Base-by-base conservation (phyloP, 148 eudicot species). In the Vaccinium vitisidaea region DNA sequence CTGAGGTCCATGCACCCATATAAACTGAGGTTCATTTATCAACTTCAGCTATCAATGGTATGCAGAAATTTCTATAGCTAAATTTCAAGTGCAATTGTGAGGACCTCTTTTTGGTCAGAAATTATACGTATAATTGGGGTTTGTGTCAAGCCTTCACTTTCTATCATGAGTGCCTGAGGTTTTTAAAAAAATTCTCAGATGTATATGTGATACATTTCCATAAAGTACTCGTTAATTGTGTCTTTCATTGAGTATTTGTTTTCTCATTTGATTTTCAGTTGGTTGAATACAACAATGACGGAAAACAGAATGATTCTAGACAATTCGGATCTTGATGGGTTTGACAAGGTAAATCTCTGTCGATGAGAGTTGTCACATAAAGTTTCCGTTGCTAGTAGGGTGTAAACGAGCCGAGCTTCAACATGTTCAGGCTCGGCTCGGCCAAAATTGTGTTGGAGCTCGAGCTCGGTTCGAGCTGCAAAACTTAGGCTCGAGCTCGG, bases 201-300 rank as follows among this genome's bases (percentile, higher is more conserved):
- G 15, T 36, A 21, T 39, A 21, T 32, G 48, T 32, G 19, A 4
- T 54, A 46, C 15, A 19, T 69, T 19, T 39, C 19, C 10, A 36
- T 12, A 8, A 71, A 16, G 36, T 23, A 9, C 63, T 25, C 11
- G 32, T 39, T 49, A 56, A 16, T 6, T 3, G 4, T 46, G 49
- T 76, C 27, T 77, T 69, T 81, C 32, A 53, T 75, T 76, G 48
- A 30, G 39, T 79, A n/a, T 0, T 50, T 84, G 80, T 85, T 52
- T 39, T 10, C 30, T 50, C 65, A 59, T 71, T 50, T 49, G 15
- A 3, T 77, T 80, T 87, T 80, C 97, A 96, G 99, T 90, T 96
- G 99, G 99, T 86, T 96, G 75, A 96, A 96, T 87, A 93, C 99
- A 80, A 89, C 98, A 83, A 89, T 96, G 98, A 89, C 86, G 80